Base-by-base conservation (phyloP, 257 asterid genomes). In the Echium plantagineum region DNA sequence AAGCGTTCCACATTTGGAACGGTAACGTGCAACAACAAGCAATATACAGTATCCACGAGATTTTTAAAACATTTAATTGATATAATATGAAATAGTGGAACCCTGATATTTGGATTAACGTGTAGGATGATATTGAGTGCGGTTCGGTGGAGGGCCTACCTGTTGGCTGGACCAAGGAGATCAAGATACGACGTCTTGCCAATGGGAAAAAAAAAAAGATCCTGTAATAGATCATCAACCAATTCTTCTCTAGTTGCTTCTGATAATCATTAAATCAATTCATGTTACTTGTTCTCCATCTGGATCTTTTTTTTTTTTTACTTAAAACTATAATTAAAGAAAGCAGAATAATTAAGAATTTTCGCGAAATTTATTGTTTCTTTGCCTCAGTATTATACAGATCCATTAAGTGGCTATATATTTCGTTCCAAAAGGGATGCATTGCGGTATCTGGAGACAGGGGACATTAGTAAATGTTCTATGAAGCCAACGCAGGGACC, bases 131-230 rank as follows among this genome's bases (percentile, higher is more conserved):
- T 21, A 51, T n/a, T 62, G 47, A 64, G 75, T 66, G 58, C 26
- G 49, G 57, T 12, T 59, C 73, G 9, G 60, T 60, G 62, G 83
- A 76, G 58, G 90, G 69, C 38, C 75, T 88, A 62, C 94, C 96
- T 13, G 77, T 80, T 28, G 94, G 94, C 61, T 88, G 96, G 96
- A 82, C 74, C 52, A 77, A 75, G 73, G 94, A 80, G 74, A 52
- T 61, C 62, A 72, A 63, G 70, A 64, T 67, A 58, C 74, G 78
- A 62, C 83, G 72, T 67, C 64, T 53, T 20, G 85, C 76, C 31
- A 30, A 17, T 21, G 78, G 53, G 69, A 72, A 2, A 6, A 28
- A 9, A 81, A 78, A 69, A 74, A 51, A 63, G 90, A 85, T 72
- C 78, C 82, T 78, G 90, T 88, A 88, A 64, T 55, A 64, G 30